Evolutionary conservation across 768 basidiomycete species (phyloP).

Genomic region (Boletus insuetus): DNA sequence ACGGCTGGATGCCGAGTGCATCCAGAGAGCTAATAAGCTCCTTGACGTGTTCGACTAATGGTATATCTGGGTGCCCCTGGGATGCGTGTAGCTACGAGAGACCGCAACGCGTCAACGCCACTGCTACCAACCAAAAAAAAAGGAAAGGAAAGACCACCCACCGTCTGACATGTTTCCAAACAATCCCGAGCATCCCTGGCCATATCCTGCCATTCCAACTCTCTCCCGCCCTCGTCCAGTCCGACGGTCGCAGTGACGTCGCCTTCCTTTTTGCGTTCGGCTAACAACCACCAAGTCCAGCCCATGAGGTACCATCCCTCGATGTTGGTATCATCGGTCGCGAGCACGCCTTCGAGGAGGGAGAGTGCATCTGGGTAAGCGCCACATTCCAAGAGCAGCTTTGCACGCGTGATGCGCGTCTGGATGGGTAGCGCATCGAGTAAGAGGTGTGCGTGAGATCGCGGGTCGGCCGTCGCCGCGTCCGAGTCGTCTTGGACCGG

Average conservation of each 20-base stretch:
- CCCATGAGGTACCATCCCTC: conserved; percentile 95
- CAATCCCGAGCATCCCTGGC: conserved; percentile 77
- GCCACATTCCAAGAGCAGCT: conserved; percentile 75
- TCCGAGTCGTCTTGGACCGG: conserved; percentile 1
- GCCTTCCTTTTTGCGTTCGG: conserved; percentile 63
- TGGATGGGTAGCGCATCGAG: conserved; percentile 54
- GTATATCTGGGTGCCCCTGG: conserved; percentile 73
- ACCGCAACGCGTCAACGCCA: not conserved
- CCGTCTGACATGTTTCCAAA: conserved; percentile 78
- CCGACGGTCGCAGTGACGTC: conserved; percentile 41
- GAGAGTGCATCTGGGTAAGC: conserved; percentile 70
- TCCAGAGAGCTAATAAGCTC: conserved; percentile 74
- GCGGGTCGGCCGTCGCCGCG: not conserved
- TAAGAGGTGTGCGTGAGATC: conserved; percentile 36
- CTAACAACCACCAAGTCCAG: conserved; percentile 88
- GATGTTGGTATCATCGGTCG: conserved; percentile 79
- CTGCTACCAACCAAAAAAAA: not conserved
- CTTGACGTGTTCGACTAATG: conserved; percentile 68
- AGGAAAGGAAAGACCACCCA: conserved; percentile 40
- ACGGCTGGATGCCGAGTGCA: conserved; percentile 59
- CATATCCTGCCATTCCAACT: conserved; percentile 70
- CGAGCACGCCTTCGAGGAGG: conserved; percentile 76
- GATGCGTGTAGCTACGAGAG: conserved; percentile 58
- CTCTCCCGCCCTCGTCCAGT: conserved; percentile 34
- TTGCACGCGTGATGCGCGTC: conserved; percentile 69